Conservation (phyloP, 176 grass and related monocot species). For the Carex pumila region DNA sequence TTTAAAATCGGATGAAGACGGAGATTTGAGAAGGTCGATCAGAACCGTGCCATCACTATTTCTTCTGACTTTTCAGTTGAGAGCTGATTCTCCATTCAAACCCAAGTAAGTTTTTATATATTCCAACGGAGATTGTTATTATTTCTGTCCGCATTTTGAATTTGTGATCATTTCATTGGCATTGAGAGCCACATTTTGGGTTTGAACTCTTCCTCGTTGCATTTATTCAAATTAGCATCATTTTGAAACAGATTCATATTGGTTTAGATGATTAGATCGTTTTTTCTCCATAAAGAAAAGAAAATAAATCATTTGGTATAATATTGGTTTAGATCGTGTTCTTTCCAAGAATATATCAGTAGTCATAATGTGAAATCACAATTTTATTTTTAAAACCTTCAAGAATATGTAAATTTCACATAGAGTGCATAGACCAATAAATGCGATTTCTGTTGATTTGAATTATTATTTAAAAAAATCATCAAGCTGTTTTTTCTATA, state of each 20-base stretch:
- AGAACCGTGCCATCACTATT: background rate
- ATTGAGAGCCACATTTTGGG: background rate
- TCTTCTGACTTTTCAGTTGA: background rate
- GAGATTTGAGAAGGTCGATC: constrained; percentile 18
- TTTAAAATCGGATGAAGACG: background rate
- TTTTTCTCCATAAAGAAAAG: background rate
- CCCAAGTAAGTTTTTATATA: background rate
- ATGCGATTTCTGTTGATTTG: background rate
- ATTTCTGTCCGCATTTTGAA: background rate
- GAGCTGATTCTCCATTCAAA: background rate
- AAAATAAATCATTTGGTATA: background rate
- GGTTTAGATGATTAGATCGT: background rate
- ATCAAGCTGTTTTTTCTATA: background rate
- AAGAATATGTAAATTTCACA: background rate
- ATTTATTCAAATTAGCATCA: background rate
- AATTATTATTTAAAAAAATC: background rate
- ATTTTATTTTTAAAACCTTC: background rate
- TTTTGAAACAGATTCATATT: background rate
- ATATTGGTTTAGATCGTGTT: background rate
- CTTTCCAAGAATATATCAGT: too few species aligned
- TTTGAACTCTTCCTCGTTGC: background rate
- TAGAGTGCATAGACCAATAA: background rate
- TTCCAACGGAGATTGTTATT: background rate
- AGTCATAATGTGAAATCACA: background rate
- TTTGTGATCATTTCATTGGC: background rate